Evolutionary conservation across 805 yeast genomes (phyloP).

Genomic region (Debaryomyces tyrocola): DNA sequence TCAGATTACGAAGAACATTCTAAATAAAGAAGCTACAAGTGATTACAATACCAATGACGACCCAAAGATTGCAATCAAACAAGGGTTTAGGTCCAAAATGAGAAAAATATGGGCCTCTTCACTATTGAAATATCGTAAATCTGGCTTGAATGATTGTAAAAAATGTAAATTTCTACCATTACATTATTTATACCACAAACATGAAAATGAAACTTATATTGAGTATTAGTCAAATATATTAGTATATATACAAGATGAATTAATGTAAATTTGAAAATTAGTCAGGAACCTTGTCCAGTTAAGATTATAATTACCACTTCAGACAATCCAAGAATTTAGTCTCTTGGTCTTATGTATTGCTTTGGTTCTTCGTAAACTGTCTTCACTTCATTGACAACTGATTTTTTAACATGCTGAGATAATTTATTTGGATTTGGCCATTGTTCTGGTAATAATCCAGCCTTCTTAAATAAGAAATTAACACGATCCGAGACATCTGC

Average conservation of each 20-base stretch:
- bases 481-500: constrained; percentile 92
- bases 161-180: constrained; percentile 5
- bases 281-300: background rate
- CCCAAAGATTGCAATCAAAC: too few relatives aligned
- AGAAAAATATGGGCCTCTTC: too few relatives aligned
- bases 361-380: constrained; percentile 32
- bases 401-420: constrained; percentile 31
- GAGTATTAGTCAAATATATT: constrained; percentile 2
- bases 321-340: constrained; percentile 3
- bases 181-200: constrained; percentile 2
- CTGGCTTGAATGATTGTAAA: background rate
- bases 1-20: background rate
- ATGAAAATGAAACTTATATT: background rate
- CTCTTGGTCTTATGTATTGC: constrained; percentile 34
- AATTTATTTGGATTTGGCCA: constrained; percentile 55
- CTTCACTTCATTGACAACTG: constrained; percentile 25
- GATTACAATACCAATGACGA: background rate
- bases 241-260: constrained; percentile 7
- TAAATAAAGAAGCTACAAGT: background rate
- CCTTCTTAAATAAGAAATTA: constrained; percentile 70
- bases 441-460: constrained; percentile 62
- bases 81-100: too few relatives aligned
- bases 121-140: background rate
- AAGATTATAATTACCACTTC: background rate
- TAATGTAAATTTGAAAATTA: background rate